Percentiles rank a stretch among this genome's conserved stretches.
Conservation (phyloP, 208 protist species). For the Leishmania amazonensis region DNA sequence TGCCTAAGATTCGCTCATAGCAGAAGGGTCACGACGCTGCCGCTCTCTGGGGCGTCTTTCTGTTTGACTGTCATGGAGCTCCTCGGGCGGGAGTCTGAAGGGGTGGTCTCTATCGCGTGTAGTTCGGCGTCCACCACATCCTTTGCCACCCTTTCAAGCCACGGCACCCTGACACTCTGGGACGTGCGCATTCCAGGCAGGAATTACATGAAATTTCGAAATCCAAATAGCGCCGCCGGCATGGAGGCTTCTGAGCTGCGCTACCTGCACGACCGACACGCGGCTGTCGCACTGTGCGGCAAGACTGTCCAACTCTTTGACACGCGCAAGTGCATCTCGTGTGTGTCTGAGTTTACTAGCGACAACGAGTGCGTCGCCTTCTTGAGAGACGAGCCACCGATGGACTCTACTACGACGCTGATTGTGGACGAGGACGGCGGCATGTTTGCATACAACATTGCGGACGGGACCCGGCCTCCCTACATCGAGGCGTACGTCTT, state of each 20-base stretch:
- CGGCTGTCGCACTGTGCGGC: slow-evolving; percentile 54
- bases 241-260: slow-evolving; percentile 53
- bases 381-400: slow-evolving; percentile 21
- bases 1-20: not conserved
- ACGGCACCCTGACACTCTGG: slow-evolving; percentile 50
- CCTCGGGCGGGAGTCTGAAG: slow-evolving; percentile 30
- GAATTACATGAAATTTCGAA: slow-evolving; percentile 40
- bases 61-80: slow-evolving; percentile 39
- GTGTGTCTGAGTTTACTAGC: slow-evolving; percentile 39
- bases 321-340: slow-evolving; percentile 28
- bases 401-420: slow-evolving; percentile 25
- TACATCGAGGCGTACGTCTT: slow-evolving; percentile 45
- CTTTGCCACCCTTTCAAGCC: slow-evolving; percentile 58
- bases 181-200: slow-evolving; percentile 50
- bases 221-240: slow-evolving; percentile 8
- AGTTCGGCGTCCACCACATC: slow-evolving; percentile 21
- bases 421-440: slow-evolving; percentile 70
- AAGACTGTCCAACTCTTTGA: slow-evolving; percentile 47
- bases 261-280: slow-evolving; percentile 42
- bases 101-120: slow-evolving; percentile 55
- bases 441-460: slow-evolving; percentile 47
- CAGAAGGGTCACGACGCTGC: not conserved
- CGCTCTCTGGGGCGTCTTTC: not conserved
- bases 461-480: slow-evolving; percentile 13
- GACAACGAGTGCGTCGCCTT: slow-evolving; percentile 46